Base-by-base conservation (phyloP, 257 asterid genomes). In the Misopates orontium region DNA sequence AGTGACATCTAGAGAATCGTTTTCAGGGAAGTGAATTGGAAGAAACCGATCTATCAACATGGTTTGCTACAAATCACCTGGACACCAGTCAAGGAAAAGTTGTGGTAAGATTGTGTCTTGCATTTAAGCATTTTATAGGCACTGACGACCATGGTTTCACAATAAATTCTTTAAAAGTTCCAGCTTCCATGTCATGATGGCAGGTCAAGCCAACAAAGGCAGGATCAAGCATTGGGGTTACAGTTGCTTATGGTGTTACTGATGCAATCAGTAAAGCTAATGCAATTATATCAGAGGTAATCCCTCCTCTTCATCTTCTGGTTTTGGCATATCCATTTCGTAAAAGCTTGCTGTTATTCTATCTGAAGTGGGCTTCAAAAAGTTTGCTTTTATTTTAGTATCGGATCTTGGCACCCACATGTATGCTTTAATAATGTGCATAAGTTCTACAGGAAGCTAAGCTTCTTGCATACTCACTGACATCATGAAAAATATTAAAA, bases 191-290 rank as follows among this genome's bases (percentile, higher is more conserved):
- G 61, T 47, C 10, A 77, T 57, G 58, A 71, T 82, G 75, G 56
- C 84, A 90, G 97, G 97, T 90, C 64, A 90, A 90, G 76, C 97
- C 97, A 67, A 78, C 96, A 60, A 81, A 86, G 71, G 96, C 96
- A 60, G 97, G 97, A 72, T 90, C 97, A 50, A 90, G 97, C 76
- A 87, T 90, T 25, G 97, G 97, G 73, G 96, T 90, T 69, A 71
- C 84, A 54, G 97, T 90, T 81, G 97, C 96, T 69, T 87, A 90
- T 56, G 97, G 97, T 52, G 87, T 87, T 72, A 39, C 95, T 54
- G 96, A 90, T 75, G 67, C 97, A 75, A 82, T 87, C n/a, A 17
- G 9, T 12, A 15, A 20, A 74, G 97, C 96, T 68, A 76, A 81
- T 57, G 66, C 78, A 56, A 78, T 90, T 67, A 85, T 90, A 64